These are phyloP conservation scores for Gloeophyllum trabeum DNA, from an alignment of 768 basidiomycete genomes.

Conservation along the genomic window DNA sequence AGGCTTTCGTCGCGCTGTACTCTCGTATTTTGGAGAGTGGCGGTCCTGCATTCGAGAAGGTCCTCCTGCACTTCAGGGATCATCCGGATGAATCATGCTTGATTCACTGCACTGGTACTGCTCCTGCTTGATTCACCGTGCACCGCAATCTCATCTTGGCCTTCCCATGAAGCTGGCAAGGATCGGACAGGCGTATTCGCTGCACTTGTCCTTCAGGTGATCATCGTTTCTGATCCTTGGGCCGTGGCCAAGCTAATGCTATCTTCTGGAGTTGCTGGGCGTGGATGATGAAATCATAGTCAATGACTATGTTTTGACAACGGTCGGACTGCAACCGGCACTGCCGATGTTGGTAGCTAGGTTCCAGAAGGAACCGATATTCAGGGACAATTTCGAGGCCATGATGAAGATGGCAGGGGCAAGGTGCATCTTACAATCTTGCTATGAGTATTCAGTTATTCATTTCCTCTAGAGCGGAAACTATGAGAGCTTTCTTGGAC, in stretches of 20 bases:
- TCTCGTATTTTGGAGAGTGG: conserved; percentile 19
- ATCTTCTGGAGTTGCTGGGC: conserved; percentile 22
- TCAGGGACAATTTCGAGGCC: conserved; percentile 23
- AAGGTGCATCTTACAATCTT: too few species aligned
- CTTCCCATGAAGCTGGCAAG: conserved; percentile 24
- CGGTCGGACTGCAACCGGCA: conserved; percentile 23
- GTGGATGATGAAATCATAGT: conserved; percentile 26
- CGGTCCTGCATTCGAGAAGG: conserved; percentile 18
- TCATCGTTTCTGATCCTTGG: not conserved
- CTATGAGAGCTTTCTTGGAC: too few species aligned
- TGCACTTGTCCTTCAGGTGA: conserved; percentile 23
- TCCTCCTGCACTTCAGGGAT: conserved; percentile 26
- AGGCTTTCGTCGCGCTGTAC: conserved; percentile 23
- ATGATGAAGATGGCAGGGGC: conserved; percentile 22
- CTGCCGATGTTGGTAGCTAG: conserved; percentile 19
- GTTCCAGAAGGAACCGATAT: conserved; percentile 18
- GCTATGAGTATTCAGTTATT: too few species aligned
- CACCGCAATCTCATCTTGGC: not conserved
- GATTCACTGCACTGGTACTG: conserved; percentile 31
- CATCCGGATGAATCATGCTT: conserved; percentile 26
- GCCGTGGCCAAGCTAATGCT: not conserved
- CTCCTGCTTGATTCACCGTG: not conserved
- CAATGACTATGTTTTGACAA: conserved; percentile 28
- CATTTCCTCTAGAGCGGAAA: too few species aligned
- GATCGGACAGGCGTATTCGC: conserved; percentile 30